Percentiles rank a stretch among this genome's conserved stretches.
These are phyloP conservation scores for Rhynchospora tenuis DNA, from an alignment of 176 grass and related monocot genomes.

Conservation along the genomic window DNA sequence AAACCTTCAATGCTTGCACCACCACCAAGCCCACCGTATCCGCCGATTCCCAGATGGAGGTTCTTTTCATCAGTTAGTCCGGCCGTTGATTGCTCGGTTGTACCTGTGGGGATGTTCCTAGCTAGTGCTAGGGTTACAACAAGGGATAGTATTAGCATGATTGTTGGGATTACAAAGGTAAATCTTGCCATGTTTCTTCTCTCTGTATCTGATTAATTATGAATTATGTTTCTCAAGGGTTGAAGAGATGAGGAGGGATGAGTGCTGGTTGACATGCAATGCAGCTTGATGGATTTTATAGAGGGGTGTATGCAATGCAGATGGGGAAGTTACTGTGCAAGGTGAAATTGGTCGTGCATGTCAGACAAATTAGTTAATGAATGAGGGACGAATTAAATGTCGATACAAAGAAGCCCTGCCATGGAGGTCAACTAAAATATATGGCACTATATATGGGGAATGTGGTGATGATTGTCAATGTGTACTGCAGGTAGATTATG, in stretches of 20 bases:
- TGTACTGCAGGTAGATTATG: too few species aligned
- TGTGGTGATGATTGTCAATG: too few species aligned
- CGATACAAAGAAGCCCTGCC: not conserved
- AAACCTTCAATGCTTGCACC: not conserved
- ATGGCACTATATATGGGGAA: not conserved
- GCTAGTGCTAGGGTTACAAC: conserved; percentile 5
- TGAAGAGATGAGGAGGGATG: not conserved
- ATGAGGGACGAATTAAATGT: not conserved
- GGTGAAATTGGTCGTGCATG: not conserved
- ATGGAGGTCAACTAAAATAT: not conserved
- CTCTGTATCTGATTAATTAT: not conserved
- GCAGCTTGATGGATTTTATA: not conserved
- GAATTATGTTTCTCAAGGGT: not conserved
- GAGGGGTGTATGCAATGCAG: not conserved
- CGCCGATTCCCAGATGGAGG: conserved; percentile 1
- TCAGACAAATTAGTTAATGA: not conserved
- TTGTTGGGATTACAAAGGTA: not conserved
- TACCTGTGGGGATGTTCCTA: not conserved
- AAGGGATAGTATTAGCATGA: not conserved
- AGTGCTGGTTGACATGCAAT: not conserved
- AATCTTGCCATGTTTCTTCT: not conserved
- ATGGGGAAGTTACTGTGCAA: not conserved
- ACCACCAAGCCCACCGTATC: conserved; percentile 6
- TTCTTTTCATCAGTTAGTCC: conserved; percentile 14
- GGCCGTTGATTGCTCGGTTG: not conserved